Evolutionary conservation across 257 asterid genomes (phyloP), one percentile per base, ranked within the genome.

Genomic region (Scutellaria baicalensis): DNA sequence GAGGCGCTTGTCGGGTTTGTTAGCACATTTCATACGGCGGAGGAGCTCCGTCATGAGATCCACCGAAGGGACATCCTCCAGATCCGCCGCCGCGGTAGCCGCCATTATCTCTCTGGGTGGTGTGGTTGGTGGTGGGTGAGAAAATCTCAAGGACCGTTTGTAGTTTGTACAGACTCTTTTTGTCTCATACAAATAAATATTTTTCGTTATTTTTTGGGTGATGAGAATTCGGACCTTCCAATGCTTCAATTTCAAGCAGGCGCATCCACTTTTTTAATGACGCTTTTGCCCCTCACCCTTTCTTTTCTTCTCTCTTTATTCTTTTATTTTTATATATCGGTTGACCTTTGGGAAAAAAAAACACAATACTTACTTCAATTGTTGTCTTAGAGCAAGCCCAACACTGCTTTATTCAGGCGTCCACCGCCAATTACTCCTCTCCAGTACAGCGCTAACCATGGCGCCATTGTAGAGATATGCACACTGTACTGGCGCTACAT

Each of bases 1-100:
- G 79, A 91, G 93, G 78, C 97, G 91, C 70, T 88, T 91, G 82
- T 91, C 96, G 10, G 97, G 97, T 59, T 89, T 88, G 77, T 58
- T 54, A 66, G 91, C 79, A 59, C 95, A 89, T 73, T 83, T 91
- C 86, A 87, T 74, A 10, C 95, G 95, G 76, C 88, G 89, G 75
- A 91, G 95, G 59, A 89, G 84, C 80, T 91, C 95, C 75, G 91
- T 56, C 95, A 89, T 83, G 55, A 89, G 90, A 79, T 84, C 93
- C 42, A 78, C 81, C 1, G 90, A 83, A 6, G 85, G 88, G 18
- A 89, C 89, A 62, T 91, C 95, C 49, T 89, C 97, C 73, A 91
- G 80, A 71, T 76, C 70, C 71, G 69, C 80, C 31, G 80, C 70
- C 71, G 69, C 80, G 21, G 80, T 39, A 21, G 84, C 76, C 58